A percentile compares a stretch with the other conserved stretches of the same genome.
Conservation (phyloP, 129 eudicot species). For the Helichrysum umbraculigerum region DNA sequence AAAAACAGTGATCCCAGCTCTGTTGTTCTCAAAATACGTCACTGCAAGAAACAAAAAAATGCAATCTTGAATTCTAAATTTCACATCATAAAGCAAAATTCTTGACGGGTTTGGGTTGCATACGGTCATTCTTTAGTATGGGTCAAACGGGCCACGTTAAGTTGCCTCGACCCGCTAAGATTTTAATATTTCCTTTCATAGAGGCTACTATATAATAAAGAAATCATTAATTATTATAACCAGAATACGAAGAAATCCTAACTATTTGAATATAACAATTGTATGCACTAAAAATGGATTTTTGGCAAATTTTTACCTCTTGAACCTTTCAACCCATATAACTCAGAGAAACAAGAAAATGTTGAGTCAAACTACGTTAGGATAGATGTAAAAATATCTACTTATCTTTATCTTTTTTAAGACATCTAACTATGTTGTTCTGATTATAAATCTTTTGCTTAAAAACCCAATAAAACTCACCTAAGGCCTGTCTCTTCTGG, state of each 20-base stretch:
- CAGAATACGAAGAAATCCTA: too few relatives aligned
- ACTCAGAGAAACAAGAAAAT: neutral
- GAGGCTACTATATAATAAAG: neutral
- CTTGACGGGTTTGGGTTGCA: neutral
- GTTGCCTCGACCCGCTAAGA: neutral
- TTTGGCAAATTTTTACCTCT: neutral
- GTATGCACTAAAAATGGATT: too few relatives aligned
- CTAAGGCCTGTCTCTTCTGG: constrained; percentile 89
- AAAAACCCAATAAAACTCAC: constrained; percentile 33
- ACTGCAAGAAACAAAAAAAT: constrained; percentile 50
- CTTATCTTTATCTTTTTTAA: too few relatives aligned
- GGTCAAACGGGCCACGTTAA: neutral
- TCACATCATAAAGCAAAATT: neutral
- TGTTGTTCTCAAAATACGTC: constrained; percentile 81
- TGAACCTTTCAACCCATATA: neutral
- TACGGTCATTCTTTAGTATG: neutral
- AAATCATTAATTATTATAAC: too few relatives aligned
- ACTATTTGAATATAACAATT: neutral
- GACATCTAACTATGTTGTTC: neutral
- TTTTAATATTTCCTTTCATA: neutral
- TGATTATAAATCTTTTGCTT: neutral
- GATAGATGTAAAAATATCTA: neutral
- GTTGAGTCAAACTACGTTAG: neutral
- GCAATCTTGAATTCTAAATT: neutral
- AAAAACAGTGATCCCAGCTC: constrained; percentile 85